phyloP scores from a whole-genome alignment of 176 grass and related monocot species.

The Eragrostis nindensis region DNA sequence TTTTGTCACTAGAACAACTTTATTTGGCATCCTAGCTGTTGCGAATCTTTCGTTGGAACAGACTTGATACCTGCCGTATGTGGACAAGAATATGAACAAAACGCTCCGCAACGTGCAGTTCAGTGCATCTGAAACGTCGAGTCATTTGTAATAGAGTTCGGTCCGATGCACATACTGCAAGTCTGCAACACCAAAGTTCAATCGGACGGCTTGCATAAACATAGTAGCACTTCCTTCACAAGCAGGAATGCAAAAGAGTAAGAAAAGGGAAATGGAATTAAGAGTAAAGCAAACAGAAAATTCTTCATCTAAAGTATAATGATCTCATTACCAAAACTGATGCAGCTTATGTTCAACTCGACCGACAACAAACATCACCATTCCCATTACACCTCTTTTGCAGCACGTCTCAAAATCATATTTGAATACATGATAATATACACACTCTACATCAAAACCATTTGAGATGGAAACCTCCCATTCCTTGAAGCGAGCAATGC shows the following conservation, averaged over 20 bases:
- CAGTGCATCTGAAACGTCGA: not conserved
- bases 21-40: not conserved
- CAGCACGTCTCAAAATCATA: slow-evolving; percentile 45
- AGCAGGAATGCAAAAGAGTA: too few relatives aligned
- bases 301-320: slow-evolving; percentile 24
- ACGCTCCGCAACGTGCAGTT: not conserved
- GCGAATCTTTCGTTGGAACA: not conserved
- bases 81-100: not conserved
- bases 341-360: slow-evolving; percentile 39
- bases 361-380: slow-evolving; percentile 38
- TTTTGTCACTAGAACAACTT: not conserved
- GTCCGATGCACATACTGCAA: too few relatives aligned
- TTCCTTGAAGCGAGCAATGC: slow-evolving; percentile 46
- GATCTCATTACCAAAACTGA: slow-evolving; percentile 61
- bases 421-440: slow-evolving; percentile 65
- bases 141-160: too few relatives aligned
- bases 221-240: too few relatives aligned
- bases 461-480: slow-evolving; percentile 30
- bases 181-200: too few relatives aligned
- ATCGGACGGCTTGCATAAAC: too few relatives aligned
- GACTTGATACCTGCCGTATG: not conserved
- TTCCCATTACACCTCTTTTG: slow-evolving; percentile 34
- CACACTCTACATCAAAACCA: slow-evolving; percentile 65
- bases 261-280: not conserved
- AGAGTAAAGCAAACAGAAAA: not conserved